Conservation (phyloP, 1,284 basidiomycete species). For the Irpex sp. region DNA sequence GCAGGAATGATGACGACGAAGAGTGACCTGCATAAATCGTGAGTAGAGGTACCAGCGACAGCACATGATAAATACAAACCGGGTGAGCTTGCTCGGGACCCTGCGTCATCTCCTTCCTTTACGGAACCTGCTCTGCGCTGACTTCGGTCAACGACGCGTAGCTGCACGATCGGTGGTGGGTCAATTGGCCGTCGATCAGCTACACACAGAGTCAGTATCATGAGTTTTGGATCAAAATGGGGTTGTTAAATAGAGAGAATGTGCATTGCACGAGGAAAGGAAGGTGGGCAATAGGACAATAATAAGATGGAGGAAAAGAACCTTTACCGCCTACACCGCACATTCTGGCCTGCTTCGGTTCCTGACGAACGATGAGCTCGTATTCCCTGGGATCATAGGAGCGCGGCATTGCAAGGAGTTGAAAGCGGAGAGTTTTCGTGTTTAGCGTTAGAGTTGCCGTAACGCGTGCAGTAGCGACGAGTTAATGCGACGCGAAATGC, state of each 20-base stretch:
- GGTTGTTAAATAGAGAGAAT: not conserved
- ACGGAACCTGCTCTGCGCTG: conserved; percentile 17
- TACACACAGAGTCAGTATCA: conserved; percentile 26
- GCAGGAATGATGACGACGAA: conserved; percentile 59
- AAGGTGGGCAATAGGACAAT: not conserved
- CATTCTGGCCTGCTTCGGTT: conserved; percentile 90
- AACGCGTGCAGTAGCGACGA: not conserved
- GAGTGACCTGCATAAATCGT: conserved; percentile 18
- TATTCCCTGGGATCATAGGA: conserved; percentile 61
- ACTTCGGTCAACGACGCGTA: conserved; percentile 74
- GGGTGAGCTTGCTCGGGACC: conserved; percentile 26
- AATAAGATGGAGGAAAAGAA: conserved; percentile 21
- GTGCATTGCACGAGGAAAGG: not conserved
- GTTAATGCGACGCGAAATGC: not conserved
- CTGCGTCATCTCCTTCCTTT: conserved; percentile 2
- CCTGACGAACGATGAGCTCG: conserved; percentile 80
- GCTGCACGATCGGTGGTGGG: conserved; percentile 94
- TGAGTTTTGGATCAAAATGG: not conserved
- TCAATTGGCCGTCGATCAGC: conserved; percentile 93
- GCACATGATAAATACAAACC: conserved; percentile 16
- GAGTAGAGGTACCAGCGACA: not conserved
- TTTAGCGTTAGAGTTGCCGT: not conserved
- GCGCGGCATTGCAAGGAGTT: conserved; percentile 15
- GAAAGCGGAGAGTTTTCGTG: not conserved
- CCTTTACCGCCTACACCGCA: conserved; percentile 89